Base-by-base conservation (phyloP, 2,329 filamentous ascomycete genomes). In the Epichloe uncinata region DNA sequence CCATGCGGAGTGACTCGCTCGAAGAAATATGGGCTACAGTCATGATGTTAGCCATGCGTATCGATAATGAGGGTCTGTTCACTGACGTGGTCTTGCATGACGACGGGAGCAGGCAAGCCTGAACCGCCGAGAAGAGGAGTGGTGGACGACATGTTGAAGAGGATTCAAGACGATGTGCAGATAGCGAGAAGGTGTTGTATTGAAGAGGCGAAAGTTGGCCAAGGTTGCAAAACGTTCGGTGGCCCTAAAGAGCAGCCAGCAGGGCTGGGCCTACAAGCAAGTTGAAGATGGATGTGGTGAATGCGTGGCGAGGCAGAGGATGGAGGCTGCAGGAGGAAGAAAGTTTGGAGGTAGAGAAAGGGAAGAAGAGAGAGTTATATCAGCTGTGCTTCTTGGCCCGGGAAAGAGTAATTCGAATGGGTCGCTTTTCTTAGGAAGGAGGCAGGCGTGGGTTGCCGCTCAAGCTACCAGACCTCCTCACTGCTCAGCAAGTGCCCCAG, bases 1-100 rank as follows among this genome's bases (percentile, higher is more conserved):
- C 72, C 74, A 77, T 18, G 73, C 70, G 1, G 75, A 77, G 53
- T 77, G 74, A 40, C 70, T 72, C 44, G 68, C 72, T 57, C 73
- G 71, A 13, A 75, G 66, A 50, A 73, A 76, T 13, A 74, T 70
- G 30, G 73, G 71, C 73, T 77, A 43, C 35, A 43, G n/a, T 9
- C 13, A 6, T 26, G 13, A 33, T 13, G 22, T 52, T 36, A 52
- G 47, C n/a, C n/a, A 9, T 16, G 4, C 7, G 13, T n/a, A 40
- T 12, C 30, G n/a, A 4, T 13, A 34, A 6, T 2, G 5, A 43
- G n/a, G 2, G 26, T 30, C 4, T 22, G 41, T 18, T 18, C 18
- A 52, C 51, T 58, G 45, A 66, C 66, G 56, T 68, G 66, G 42
- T 68, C 66, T 47, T 64, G 63, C 56, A 67, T 52, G n/a, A 58